These are phyloP conservation scores for Coemansia aciculifera DNA, from an alignment of 192 early-diverging fungal genomes.

Conservation along the genomic window DNA sequence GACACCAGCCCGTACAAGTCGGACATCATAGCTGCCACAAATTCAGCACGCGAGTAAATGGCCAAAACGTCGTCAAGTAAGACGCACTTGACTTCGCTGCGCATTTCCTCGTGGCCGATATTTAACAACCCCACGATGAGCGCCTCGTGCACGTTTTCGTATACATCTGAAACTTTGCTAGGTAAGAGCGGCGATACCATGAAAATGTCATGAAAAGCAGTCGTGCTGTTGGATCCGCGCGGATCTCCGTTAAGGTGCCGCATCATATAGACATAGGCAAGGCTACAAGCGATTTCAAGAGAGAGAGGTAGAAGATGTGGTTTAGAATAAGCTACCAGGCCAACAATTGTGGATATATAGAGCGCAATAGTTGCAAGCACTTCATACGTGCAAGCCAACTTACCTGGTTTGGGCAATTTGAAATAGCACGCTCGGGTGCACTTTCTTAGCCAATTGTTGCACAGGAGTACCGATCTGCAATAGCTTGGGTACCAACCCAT, in stretches of 20 bases:
- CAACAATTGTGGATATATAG: not conserved
- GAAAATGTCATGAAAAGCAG: slow-evolving; percentile 19
- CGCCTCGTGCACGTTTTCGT: slow-evolving; percentile 36
- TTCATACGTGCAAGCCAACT: not conserved
- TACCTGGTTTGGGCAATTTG: slow-evolving; percentile 41
- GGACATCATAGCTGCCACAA: slow-evolving; percentile 37
- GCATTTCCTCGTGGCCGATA: slow-evolving; percentile 25
- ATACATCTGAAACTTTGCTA: slow-evolving; percentile 29
- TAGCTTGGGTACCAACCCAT: slow-evolving; percentile 9
- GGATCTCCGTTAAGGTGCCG: slow-evolving; percentile 43
- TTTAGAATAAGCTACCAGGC: not conserved
- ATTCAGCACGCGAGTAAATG: slow-evolving; percentile 17
- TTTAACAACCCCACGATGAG: slow-evolving; percentile 22
- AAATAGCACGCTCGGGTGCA: slow-evolving; percentile 49
- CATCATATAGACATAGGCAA: slow-evolving; percentile 53
- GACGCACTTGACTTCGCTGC: slow-evolving; percentile 15
- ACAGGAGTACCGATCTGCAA: slow-evolving; percentile 35
- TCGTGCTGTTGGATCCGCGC: slow-evolving; percentile 14
- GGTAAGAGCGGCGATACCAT: slow-evolving; percentile 26
- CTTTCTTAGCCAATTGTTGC: slow-evolving; percentile 24
- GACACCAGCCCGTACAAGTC: slow-evolving; percentile 30
- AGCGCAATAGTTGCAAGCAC: not conserved
- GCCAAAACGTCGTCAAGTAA: slow-evolving; percentile 32
- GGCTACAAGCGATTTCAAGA: slow-evolving; percentile 7
- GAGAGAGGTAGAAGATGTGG: not conserved